Base-by-base conservation (phyloP, 495 filamentous ascomycete genomes). In the Aspergillus campestris region DNA sequence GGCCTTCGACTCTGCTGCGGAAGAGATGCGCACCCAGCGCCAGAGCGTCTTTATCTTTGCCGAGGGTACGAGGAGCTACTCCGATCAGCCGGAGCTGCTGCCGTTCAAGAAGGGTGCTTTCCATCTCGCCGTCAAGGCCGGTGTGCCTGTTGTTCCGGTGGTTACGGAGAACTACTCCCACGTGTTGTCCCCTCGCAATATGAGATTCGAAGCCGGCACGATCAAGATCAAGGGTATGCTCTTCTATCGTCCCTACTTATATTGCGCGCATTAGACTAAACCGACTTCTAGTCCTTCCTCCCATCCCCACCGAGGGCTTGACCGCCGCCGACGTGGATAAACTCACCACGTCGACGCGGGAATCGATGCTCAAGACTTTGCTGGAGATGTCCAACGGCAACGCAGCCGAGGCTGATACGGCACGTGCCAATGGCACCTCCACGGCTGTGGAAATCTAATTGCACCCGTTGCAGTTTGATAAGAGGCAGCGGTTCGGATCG, bases 31-130 rank as follows among this genome's bases (percentile, higher is more conserved):
- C 40, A 69, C 58, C 39, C 70, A 83, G 52, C 75, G 75, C 48
- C 91, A 97, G 72, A 88, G 80, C 61, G 89, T 97, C 31, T 95
- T 85, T 65, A 94, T 96, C 61, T 92, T 92, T 62, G 84, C 86
- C 32, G 92, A 98, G 68, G 92, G 92, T 10, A 99, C 92, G 6
- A 75, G 92, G 40, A 91, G 86, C 52, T 95, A 99, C 70, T 77
- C 83, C 38, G 78, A 82, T 52, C 80, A 87, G 38, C 84, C 92
- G 6, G 80, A 74, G 40, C 65, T 99, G 56, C 68, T 96, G 44
- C 81, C 86, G 6, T 99, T 97, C 71, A 98, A 99, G 71, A 97
- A 97, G 71, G 92, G 92, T 47, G 92, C 92, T 32, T 99, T 97
- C 67, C 92, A 97, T 62, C 71, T 98, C 8, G 92, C 92, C 14